These are phyloP conservation scores for Talaromyces verruculosus DNA, from an alignment of 2,329 filamentous ascomycete genomes.

Conservation along the genomic window DNA sequence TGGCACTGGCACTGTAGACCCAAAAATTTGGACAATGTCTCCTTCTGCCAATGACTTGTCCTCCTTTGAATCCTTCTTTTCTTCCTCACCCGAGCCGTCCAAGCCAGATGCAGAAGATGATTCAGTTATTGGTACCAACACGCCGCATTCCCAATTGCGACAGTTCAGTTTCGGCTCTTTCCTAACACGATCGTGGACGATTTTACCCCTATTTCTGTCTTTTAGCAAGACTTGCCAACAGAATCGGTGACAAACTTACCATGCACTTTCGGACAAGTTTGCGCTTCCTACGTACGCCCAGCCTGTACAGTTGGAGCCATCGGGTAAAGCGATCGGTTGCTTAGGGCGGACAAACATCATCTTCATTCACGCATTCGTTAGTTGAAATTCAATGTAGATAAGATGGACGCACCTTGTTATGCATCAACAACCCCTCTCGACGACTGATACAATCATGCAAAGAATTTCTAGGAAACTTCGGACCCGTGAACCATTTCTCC, in stretches of 20 bases:
- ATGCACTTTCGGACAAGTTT: constrained; percentile 90
- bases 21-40: constrained; percentile 34
- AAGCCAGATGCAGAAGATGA: too few relatives aligned
- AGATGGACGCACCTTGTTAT: constrained; percentile 71
- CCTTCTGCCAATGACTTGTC: constrained; percentile 31
- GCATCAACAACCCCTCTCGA: constrained; percentile 73
- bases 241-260: constrained; percentile 56
- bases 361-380: constrained; percentile 23
- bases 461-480: constrained; percentile 68
- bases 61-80: constrained; percentile 27
- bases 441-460: constrained; percentile 75
- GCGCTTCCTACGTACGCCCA: constrained; percentile 90
- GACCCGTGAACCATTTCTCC: constrained; percentile 67
- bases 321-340: constrained; percentile 26
- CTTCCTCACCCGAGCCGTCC: too few relatives aligned
- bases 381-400: not conserved
- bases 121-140: constrained; percentile 60
- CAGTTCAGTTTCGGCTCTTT: constrained; percentile 74
- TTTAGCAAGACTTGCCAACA: not conserved
- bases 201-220: constrained; percentile 62
- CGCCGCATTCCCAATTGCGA: constrained; percentile 95
- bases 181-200: constrained; percentile 67
- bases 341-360: constrained; percentile 37
- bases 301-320: constrained; percentile 44
- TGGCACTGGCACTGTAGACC: constrained; percentile 45